phyloP scores from a whole-genome alignment of 768 basidiomycete genomes.

The Filobasidium floriforme region DNA sequence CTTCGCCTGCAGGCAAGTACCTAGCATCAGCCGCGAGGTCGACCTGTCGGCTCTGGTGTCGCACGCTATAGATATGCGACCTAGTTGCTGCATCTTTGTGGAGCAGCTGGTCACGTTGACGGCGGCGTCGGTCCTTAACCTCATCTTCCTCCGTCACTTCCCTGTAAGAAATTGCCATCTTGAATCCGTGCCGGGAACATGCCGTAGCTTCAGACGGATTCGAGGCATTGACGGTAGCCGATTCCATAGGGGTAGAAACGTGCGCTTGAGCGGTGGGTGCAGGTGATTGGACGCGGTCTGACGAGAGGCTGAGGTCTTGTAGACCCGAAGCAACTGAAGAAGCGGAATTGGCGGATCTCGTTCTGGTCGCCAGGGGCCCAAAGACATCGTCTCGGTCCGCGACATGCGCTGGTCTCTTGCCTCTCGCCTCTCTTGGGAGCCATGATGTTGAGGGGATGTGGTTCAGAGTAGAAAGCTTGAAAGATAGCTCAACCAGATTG shows the following conservation, averaged over 20 bases:
- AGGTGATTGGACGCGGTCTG: background rate
- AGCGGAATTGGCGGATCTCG: too few species aligned
- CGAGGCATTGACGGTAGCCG: background rate
- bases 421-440: background rate
- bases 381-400: background rate
- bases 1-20: background rate
- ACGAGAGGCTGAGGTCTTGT: background rate
- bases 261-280: background rate
- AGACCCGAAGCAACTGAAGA: background rate
- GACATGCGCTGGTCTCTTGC: background rate
- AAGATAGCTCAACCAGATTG: too few species aligned
- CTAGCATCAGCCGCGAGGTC: background rate
- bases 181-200: background rate
- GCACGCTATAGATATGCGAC: background rate
- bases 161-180: background rate
- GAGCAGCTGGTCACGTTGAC: background rate
- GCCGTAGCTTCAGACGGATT: background rate
- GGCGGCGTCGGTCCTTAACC: background rate
- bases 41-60: background rate
- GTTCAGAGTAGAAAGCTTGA: too few species aligned
- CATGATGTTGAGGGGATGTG: too few species aligned
- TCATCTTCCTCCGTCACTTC: background rate
- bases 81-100: background rate
- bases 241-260: background rate
- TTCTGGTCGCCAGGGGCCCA: background rate